Percentiles rank a stretch among this genome's conserved stretches.
Evolutionary conservation across 805 yeast species (phyloP).

Genomic region (Candida maesae): DNA sequence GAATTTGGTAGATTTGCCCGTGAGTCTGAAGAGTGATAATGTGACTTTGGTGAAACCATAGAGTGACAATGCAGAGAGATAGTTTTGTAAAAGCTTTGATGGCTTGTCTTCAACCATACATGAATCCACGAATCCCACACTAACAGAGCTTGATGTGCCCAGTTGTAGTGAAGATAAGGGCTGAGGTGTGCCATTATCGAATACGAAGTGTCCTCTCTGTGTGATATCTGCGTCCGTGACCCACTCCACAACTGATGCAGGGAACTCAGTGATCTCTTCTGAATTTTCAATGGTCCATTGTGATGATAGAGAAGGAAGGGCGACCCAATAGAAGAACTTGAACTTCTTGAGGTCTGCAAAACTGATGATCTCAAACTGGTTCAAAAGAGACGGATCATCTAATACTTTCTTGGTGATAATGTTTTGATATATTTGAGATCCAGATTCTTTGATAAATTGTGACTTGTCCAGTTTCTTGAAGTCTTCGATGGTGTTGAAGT

Average conservation of each 20-base stretch:
- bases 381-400: slow-evolving; percentile 37
- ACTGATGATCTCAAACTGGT: slow-evolving; percentile 50
- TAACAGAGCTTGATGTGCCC: slow-evolving; percentile 10
- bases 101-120: slow-evolving; percentile 35
- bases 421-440: slow-evolving; percentile 26
- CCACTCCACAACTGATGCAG: slow-evolving; percentile 15
- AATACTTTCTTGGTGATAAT: slow-evolving; percentile 35
- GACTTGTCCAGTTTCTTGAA: slow-evolving; percentile 70
- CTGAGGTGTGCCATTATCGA: slow-evolving; percentile 15
- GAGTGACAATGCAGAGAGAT: slow-evolving; percentile 42
- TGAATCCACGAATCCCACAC: slow-evolving; percentile 39
- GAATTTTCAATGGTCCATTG: slow-evolving; percentile 38
- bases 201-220: slow-evolving; percentile 29
- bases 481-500: slow-evolving; percentile 82
- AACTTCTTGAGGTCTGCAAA: slow-evolving; percentile 90
- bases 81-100: slow-evolving; percentile 55
- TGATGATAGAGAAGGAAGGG: slow-evolving; percentile 62
- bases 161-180: slow-evolving; percentile 19
- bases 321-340: slow-evolving; percentile 86
- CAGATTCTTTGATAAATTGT: slow-evolving; percentile 44
- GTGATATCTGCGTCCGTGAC: slow-evolving; percentile 11
- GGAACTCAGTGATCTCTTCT: slow-evolving; percentile 5
- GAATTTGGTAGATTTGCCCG: slow-evolving; percentile 30
- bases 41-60: slow-evolving; percentile 34
- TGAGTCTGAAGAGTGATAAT: slow-evolving; percentile 38